Evolutionary conservation across 164 flowering plant species (phyloP), one percentile per base, ranked within the genome.

Genomic region (Vitis cinerea): DNA sequence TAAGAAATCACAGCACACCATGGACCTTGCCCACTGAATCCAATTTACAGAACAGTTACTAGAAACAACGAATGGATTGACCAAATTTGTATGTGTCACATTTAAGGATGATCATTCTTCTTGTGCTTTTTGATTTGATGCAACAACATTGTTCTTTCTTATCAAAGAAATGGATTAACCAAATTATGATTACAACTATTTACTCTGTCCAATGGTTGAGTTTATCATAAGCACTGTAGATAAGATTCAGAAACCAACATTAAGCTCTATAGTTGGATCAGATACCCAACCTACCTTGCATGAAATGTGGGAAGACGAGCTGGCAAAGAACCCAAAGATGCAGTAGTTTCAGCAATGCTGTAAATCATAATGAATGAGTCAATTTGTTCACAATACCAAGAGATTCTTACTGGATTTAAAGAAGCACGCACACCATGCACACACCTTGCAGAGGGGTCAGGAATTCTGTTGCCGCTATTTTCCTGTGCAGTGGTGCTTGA

Each of bases 1-100:
- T 89, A 91, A 44, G 94, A 75, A 67, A 91, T 64, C 67, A 91
- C 85, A 50, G 89, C 75, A 77, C 74, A 84, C 94, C 94, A 91
- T n/a, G 91, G 86, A 68, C 92, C 94, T 66, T 73, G 90, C 52
- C 75, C 86, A 69, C 97, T 89, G 90, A 31, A 75, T 68, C 30
- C 60, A 57, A 56, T 64, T 12, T 15, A 63, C 30, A 27, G 37
- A 70, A 30, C n/a, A 63, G 49, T 9, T 10, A 66, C 44, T 31
- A 31, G 17, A 27, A 61, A 44, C 9, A 44, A 3, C 9, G 2
- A 44, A 13, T 63, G 10, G 55, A 59, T 37, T 37, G 44, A 37
- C 44, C 44, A 37, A 37, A 37, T 37, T 37, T 37, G 44, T 37
- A 37, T 37, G 44, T 37, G 6, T 37, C 7, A 37, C 44, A 37